Conservation (phyloP, 345 rosid species). For the Lepidium sativum region DNA sequence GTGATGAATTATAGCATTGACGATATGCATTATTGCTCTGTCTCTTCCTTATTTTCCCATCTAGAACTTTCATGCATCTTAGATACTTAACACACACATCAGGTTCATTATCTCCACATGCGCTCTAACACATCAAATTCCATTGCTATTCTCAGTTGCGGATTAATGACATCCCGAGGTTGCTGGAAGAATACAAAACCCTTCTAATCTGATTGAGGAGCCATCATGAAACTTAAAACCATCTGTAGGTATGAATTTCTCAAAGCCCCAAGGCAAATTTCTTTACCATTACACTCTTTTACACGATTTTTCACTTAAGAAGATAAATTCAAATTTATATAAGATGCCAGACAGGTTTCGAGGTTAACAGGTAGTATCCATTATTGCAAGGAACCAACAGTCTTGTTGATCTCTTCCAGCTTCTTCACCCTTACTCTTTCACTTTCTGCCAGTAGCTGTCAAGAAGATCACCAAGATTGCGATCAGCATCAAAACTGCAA, state of each 20-base stretch:
- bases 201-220: conserved; percentile 31
- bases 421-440: conserved; percentile 51
- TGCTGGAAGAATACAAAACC: conserved; percentile 66
- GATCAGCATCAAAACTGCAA: background rate
- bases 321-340: background rate
- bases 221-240: background rate
- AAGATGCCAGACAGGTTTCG: background rate
- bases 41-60: background rate
- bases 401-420: conserved; percentile 59
- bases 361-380: background rate
- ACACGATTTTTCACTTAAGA: background rate
- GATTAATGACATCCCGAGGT: conserved; percentile 67
- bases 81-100: background rate
- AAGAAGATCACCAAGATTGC: conserved; percentile 5
- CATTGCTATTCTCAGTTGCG: conserved; percentile 48
- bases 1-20: background rate
- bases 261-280: background rate
- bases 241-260: background rate
- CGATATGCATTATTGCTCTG: background rate
- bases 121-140: too few species aligned
- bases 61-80: background rate
- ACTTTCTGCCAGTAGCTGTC: conserved; percentile 56
- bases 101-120: too few species aligned
- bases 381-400: conserved; percentile 28
- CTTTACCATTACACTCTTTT: background rate